Evolutionary conservation across 495 filamentous ascomycete genomes (phyloP).

Genomic region (Diplogelasinospora grovesii): DNA sequence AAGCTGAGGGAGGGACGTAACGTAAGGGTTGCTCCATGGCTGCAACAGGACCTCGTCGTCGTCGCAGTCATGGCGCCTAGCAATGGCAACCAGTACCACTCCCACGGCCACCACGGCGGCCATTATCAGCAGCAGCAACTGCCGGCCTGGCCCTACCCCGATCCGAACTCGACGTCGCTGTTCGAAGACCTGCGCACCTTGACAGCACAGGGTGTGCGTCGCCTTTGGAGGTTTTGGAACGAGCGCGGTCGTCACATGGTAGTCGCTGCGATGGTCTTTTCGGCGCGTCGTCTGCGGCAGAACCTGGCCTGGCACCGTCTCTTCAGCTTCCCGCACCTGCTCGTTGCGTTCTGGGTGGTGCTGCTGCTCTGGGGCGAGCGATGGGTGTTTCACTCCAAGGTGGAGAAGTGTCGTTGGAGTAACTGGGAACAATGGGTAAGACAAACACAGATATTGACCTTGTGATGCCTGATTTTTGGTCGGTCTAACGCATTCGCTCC

Average conservation of each 20-base stretch:
- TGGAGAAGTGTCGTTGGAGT: constrained; percentile 72
- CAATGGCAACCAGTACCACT: constrained; percentile 4
- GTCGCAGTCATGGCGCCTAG: constrained; percentile 18
- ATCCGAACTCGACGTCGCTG: constrained; percentile 19
- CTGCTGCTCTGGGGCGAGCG: constrained; percentile 84
- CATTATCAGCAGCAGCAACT: constrained; percentile 8
- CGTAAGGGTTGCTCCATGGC: no score
- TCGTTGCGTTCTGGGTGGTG: constrained; percentile 69
- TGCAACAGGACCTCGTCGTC: constrained; percentile 5
- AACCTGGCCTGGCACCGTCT: constrained; percentile 40
- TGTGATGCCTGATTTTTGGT: neutral
- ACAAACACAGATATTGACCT: constrained; percentile 7
- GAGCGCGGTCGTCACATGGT: constrained; percentile 30
- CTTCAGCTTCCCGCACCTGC: constrained; percentile 55
- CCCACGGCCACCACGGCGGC: constrained; percentile 7
- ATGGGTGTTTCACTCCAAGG: constrained; percentile 58
- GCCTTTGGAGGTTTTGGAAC: constrained; percentile 29
- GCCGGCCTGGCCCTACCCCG: constrained; percentile 9
- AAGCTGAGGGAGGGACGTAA: no score
- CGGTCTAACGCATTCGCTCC: constrained; percentile 1
- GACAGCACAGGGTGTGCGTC: constrained; percentile 25
- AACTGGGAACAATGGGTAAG: constrained; percentile 91
- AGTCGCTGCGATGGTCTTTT: constrained; percentile 17
- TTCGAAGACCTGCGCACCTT: constrained; percentile 22
- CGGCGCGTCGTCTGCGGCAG: constrained; percentile 25